These are phyloP conservation scores for Allium fistulosum DNA, from an alignment of 106 monocot species.

Conservation along the genomic window DNA sequence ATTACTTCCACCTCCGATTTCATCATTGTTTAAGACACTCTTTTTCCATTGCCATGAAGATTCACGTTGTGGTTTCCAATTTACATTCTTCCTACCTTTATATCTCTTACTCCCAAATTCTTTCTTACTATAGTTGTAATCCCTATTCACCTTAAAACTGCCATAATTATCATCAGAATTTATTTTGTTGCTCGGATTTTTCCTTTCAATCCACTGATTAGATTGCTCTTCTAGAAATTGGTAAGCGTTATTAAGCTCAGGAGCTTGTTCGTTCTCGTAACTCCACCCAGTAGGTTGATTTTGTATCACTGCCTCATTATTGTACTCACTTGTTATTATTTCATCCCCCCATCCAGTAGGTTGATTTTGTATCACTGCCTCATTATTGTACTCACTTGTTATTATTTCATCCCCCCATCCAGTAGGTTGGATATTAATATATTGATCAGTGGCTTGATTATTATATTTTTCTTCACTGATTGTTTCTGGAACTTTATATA, in stretches of 20 bases:
- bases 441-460: constrained; percentile 4
- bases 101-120: not conserved
- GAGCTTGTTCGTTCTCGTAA: not conserved
- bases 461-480: constrained; percentile 26
- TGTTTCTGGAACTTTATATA: constrained; percentile 26
- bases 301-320: not conserved
- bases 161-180: not conserved
- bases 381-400: not conserved
- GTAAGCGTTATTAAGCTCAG: not conserved
- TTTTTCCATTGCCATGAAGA: too few species aligned
- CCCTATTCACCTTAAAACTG: not conserved
- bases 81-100: not conserved
- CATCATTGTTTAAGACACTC: too few species aligned
- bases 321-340: not conserved
- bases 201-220: not conserved
- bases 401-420: not conserved
- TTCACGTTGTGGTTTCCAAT: not conserved
- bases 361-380: not conserved
- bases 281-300: constrained; percentile 4
- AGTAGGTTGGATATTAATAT: constrained; percentile 1
- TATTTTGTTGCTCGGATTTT: not conserved
- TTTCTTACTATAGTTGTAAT: not conserved
- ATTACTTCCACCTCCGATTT: too few species aligned
- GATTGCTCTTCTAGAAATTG: not conserved
- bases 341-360: constrained; percentile 5